Evolutionary conservation across 2,329 filamentous ascomycete genomes (phyloP).

Genomic region (Pseudocercospora eumusae): DNA sequence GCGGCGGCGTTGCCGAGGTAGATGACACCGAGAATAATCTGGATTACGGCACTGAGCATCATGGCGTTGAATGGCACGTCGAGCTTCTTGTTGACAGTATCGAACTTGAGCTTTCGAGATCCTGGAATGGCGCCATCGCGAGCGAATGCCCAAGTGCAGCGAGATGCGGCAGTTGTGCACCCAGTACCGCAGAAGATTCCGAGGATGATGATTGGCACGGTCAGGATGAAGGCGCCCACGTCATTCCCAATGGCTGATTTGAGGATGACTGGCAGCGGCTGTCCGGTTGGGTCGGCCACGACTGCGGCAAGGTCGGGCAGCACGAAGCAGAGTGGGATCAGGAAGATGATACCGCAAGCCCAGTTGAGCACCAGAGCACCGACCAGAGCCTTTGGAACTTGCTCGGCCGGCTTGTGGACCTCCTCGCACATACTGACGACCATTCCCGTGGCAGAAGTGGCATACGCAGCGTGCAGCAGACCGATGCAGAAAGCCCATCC

Average conservation of each 20-base stretch:
- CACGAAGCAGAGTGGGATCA: conserved; percentile 69
- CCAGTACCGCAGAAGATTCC: conserved; percentile 68
- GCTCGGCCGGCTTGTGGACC: conserved; percentile 63
- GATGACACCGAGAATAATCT: conserved; percentile 65
- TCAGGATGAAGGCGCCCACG: conserved; percentile 59
- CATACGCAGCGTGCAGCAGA: conserved; percentile 70
- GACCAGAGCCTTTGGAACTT: conserved; percentile 74
- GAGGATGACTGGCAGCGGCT: conserved; percentile 67
- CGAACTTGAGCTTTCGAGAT: conserved; percentile 55
- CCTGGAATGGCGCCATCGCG: conserved; percentile 70
- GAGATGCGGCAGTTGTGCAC: conserved; percentile 68
- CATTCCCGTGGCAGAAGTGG: conserved; percentile 76
- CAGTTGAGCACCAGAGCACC: conserved; percentile 64
- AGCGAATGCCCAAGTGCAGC: conserved; percentile 69
- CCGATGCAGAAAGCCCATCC: conserved; percentile 76
- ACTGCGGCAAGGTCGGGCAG: conserved; percentile 63
- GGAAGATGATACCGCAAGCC: conserved; percentile 65
- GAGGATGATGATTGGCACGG: conserved; percentile 66
- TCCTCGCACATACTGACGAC: conserved; percentile 78
- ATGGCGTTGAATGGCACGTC: conserved; percentile 70
- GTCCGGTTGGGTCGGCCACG: conserved; percentile 53
- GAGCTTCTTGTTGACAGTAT: conserved; percentile 60
- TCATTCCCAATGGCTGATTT: conserved; percentile 62
- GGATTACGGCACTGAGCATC: conserved; percentile 68
- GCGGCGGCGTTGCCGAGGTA: conserved; percentile 69